Percentiles rank a stretch among this genome's conserved stretches.
Conservation (phyloP, 1,284 basidiomycete species). For the Pyrrhoderma lamaoense region DNA sequence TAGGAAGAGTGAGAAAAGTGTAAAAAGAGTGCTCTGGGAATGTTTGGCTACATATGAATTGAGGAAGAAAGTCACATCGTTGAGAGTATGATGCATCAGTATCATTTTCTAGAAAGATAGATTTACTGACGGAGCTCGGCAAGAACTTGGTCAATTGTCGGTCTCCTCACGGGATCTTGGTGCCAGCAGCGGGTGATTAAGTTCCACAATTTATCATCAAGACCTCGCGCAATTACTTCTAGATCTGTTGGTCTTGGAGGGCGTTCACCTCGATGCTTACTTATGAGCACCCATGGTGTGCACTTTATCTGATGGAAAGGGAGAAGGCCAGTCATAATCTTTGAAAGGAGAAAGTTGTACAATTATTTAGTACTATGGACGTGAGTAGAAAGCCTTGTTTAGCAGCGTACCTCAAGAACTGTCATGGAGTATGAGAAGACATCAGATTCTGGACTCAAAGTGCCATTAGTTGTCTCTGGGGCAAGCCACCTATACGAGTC, state of each 20-base stretch:
- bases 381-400: not conserved
- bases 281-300: slow-evolving; percentile 44
- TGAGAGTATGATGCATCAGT: no score
- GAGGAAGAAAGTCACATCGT: no score
- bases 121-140: slow-evolving; percentile 2
- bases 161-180: slow-evolving; percentile 29
- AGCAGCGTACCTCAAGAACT: slow-evolving; percentile 49
- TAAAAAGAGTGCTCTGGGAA: no score
- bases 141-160: slow-evolving; percentile 36
- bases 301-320: slow-evolving; percentile 41
- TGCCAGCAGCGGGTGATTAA: slow-evolving; percentile 41
- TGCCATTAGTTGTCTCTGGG: slow-evolving; percentile 46
- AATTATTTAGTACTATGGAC: no score
- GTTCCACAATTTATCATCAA: slow-evolving; percentile 41
- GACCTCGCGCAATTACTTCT: slow-evolving; percentile 33
- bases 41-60: no score
- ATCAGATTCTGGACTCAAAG: slow-evolving; percentile 41
- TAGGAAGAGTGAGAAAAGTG: no score
- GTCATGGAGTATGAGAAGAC: slow-evolving; percentile 51
- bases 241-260: slow-evolving; percentile 30
- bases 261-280: slow-evolving; percentile 31
- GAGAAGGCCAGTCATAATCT: slow-evolving; percentile 45
- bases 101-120: no score
- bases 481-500: slow-evolving; percentile 48
- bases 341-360: slow-evolving; percentile 1